Evolutionary conservation across 2,329 filamentous ascomycete species (phyloP), one percentile per base, ranked within the genome.

Genomic region (Colletotrichum nymphaeae): DNA sequence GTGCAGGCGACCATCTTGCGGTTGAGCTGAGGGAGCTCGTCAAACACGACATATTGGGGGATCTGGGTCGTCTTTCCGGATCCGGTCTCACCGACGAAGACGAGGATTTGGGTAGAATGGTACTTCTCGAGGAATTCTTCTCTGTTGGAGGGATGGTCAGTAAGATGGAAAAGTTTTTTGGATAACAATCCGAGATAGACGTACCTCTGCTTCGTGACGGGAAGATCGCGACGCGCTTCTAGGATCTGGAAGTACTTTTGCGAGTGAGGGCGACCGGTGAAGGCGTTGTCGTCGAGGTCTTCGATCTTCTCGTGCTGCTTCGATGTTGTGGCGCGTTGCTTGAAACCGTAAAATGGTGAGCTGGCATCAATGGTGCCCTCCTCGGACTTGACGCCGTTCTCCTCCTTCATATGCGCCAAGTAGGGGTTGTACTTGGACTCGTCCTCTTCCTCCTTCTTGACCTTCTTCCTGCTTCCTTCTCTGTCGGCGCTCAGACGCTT

Each of bases 11-110:
- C 93, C 84, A 98, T 92, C 87, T 98, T 98, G 81, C 91, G 90
- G 77, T 92, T 92, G 75, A 91, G 87, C 79, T 98, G 94, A 30
- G 97, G 96, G 37, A 98, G 89, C 84, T 99, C 97, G 85, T 99
- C 97, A 88, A 93, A 98, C 53, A 99, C 91, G 76, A 99, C 96
- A 83, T 98, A 99, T 83, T 99, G 97, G 2, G 97, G 97, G 74
- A 99, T 98, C 87, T 99, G 97, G 0, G 97, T 99, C 5, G 97
- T 99, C 87, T 99, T 99, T 86, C 97, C 97, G 77, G 97, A 99
- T 91, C 97, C 97, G 9, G 97, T 99, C 88, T 99, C 97, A 86
- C 97, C 97, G 76, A 99, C 97, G 80, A 99, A 98, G 79, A 99
- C 97, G 74, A 99, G 91, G 77, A 99, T 98, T 85, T 99, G 97